Evolutionary conservation across 495 filamentous ascomycete species (phyloP).

Genomic region (Cladorrhinum samala): DNA sequence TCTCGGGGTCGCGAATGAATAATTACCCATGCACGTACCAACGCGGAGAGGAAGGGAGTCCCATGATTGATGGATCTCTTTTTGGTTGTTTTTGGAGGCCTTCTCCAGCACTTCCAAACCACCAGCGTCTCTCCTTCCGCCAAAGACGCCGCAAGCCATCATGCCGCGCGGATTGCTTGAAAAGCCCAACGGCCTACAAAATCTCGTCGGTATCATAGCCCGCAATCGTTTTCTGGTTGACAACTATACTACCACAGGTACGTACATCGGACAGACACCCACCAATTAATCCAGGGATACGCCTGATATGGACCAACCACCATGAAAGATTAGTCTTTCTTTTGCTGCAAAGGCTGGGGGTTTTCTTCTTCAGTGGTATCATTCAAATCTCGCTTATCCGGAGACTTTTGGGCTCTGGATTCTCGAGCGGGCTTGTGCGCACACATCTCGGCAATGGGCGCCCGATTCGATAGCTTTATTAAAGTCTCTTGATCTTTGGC

Average conservation of each 20-base stretch:
- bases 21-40: neutral
- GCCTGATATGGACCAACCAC: too few species aligned
- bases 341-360: too few species aligned
- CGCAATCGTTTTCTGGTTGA: neutral
- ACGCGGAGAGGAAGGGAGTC: neutral
- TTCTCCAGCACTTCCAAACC: neutral
- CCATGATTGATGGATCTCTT: too few species aligned
- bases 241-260: too few species aligned
- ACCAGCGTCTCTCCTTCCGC: neutral
- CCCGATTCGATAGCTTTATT: neutral
- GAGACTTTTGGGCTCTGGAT: neutral
- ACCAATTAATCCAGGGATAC: too few species aligned
- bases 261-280: too few species aligned
- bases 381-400: neutral
- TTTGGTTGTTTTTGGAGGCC: too few species aligned
- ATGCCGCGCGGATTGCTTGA: neutral
- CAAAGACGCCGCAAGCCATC: neutral
- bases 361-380: too few species aligned
- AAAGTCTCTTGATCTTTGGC: neutral
- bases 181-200: neutral
- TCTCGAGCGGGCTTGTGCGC: neutral
- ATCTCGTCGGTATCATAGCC: neutral
- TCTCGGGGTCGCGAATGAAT: too few species aligned
- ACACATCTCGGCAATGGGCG: neutral
- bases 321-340: too few species aligned